Evolutionary conservation across 495 filamentous ascomycete genomes (phyloP).

Genomic region (Glarea lozoyensis): DNA sequence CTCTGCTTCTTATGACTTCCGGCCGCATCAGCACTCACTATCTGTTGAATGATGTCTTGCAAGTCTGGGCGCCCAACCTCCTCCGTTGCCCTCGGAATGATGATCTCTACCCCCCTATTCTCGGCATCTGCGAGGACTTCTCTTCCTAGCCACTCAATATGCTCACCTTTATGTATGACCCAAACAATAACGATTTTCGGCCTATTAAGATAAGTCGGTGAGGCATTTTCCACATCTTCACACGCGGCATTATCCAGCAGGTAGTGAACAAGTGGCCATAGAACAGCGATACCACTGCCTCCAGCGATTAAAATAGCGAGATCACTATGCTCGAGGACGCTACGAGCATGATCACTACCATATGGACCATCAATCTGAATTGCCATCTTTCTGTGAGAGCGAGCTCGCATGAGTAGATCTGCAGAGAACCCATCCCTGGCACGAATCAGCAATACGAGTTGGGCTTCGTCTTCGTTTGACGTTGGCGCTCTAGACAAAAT

Average conservation of each 20-base stretch:
- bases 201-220: conserved; percentile 7
- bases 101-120: conserved; percentile 34
- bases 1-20: conserved; percentile 6
- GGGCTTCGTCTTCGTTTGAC: conserved; percentile 20
- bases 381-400: conserved; percentile 23
- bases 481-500: conserved; percentile 42
- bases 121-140: conserved; percentile 36
- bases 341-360: conserved; percentile 37
- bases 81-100: conserved; percentile 41
- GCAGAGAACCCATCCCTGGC: conserved; percentile 50
- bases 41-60: conserved; percentile 23
- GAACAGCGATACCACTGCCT: conserved; percentile 54
- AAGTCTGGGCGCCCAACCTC: conserved; percentile 45
- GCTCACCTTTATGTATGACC: conserved; percentile 41
- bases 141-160: conserved; percentile 40
- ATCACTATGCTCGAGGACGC: conserved; percentile 31
- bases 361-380: conserved; percentile 50
- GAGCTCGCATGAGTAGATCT: conserved; percentile 41
- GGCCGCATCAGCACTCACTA: conserved; percentile 16
- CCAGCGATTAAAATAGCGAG: conserved; percentile 47
- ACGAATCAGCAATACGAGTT: conserved; percentile 44
- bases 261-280: conserved; percentile 41
- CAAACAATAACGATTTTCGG: conserved; percentile 45
- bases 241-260: conserved; percentile 12
- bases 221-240: conserved; percentile 8